Evolutionary conservation across 345 rosid genomes (phyloP).

Genomic region (Diplotaxis tenuifolia): DNA sequence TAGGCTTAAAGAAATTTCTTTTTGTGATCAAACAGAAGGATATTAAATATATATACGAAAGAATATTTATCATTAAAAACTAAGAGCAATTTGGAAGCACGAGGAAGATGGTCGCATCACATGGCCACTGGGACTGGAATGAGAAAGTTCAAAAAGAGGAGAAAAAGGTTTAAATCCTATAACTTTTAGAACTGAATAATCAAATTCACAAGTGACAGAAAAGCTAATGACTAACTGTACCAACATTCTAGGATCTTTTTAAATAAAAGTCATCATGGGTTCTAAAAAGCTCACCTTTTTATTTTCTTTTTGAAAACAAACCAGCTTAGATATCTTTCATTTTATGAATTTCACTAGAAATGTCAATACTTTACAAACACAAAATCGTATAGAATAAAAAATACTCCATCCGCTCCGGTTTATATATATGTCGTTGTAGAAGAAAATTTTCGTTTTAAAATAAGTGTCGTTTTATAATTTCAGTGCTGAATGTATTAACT

Average conservation of each 20-base stretch:
- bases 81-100: slow-evolving; percentile 27
- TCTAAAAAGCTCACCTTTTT: slow-evolving; percentile 29
- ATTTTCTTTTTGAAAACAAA: slow-evolving; percentile 16
- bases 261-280: slow-evolving; percentile 26
- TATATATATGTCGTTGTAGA: no score
- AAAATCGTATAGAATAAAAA: neutral
- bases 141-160: slow-evolving; percentile 36
- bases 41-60: neutral
- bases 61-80: neutral
- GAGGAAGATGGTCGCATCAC: slow-evolving; percentile 40
- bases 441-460: no score
- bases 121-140: slow-evolving; percentile 37
- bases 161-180: slow-evolving; percentile 20
- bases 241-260: slow-evolving; percentile 41
- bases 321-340: neutral
- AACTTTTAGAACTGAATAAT: slow-evolving; percentile 37
- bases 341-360: slow-evolving; percentile 4
- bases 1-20: neutral
- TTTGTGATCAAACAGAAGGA: neutral
- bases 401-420: no score
- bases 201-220: slow-evolving; percentile 32
- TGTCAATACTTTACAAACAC: neutral
- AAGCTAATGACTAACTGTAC: slow-evolving; percentile 38
- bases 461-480: no score
- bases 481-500: no score